Conservation (phyloP, 1,284 basidiomycete species). For the Trichosporon asahii region DNA sequence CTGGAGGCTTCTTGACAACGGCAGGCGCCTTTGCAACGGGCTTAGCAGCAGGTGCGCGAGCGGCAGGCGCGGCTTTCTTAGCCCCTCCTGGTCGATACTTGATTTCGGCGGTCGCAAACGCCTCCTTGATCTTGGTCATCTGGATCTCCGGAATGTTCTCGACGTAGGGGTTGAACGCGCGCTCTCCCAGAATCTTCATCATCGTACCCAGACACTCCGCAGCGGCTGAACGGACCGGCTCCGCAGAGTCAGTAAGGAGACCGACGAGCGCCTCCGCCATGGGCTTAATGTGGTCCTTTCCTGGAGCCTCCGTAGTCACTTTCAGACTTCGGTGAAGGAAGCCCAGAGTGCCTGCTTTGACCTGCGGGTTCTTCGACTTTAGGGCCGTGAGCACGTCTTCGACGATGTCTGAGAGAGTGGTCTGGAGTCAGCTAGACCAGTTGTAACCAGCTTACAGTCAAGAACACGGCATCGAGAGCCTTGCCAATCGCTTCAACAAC, state of each 20-base stretch:
- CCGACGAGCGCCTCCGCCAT: conserved; percentile 73
- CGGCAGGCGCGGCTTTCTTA: conserved; percentile 54
- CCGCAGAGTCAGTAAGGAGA: conserved; percentile 82
- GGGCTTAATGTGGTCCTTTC: conserved; percentile 74
- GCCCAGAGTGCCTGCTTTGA: conserved; percentile 88
- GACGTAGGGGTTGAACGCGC: conserved; percentile 82
- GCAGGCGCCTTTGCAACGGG: conserved; percentile 55
- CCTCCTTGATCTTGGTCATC: conserved; percentile 91
- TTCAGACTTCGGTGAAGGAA: conserved; percentile 80
- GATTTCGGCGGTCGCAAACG: conserved; percentile 80
- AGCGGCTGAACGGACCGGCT: conserved; percentile 85
- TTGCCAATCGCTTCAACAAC: conserved; percentile 85
- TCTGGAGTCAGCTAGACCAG: conserved; percentile 55
- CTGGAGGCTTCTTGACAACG: conserved; percentile 54
- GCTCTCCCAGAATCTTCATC: conserved; percentile 96
- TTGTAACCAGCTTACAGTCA: conserved; percentile 60
- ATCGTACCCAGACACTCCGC: conserved; percentile 82
- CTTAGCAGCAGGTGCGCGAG: conserved; percentile 43
- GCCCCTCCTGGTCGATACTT: conserved; percentile 69
- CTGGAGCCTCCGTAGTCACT: conserved; percentile 61
- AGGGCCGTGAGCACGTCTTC: conserved; percentile 76
- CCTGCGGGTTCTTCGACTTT: conserved; percentile 92
- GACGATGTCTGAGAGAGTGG: conserved; percentile 73
- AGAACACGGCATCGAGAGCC: conserved; percentile 85
- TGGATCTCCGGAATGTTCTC: conserved; percentile 84